These are phyloP conservation scores for Dactylellina haptotyla DNA, from an alignment of 2,329 filamentous ascomycete species.

Conservation along the genomic window DNA sequence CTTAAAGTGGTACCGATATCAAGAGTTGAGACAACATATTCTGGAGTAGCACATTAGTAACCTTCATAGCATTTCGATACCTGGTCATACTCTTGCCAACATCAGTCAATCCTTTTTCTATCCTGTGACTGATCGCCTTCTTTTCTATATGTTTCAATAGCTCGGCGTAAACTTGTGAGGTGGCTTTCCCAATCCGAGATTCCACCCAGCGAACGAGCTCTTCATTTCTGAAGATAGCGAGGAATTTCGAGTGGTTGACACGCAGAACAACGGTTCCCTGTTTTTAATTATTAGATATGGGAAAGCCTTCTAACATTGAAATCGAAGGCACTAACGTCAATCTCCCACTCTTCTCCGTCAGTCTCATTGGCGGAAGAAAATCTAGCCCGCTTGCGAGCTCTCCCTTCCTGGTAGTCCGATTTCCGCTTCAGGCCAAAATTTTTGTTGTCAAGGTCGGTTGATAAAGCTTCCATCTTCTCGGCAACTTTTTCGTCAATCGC, in stretches of 20 bases:
- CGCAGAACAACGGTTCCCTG: conserved; percentile 78
- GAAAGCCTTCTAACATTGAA: not conserved
- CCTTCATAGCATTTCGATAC: conserved; percentile 47
- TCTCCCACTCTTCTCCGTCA: conserved; percentile 57
- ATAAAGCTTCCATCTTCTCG: conserved; percentile 67
- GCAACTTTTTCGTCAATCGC: conserved; percentile 70
- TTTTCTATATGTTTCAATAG: conserved; percentile 77
- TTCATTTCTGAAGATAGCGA: conserved; percentile 82
- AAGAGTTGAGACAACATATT: conserved; percentile 56
- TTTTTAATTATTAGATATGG: conserved; percentile 12
- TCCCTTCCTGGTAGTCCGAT: conserved; percentile 57
- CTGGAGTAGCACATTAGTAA: conserved; percentile 48
- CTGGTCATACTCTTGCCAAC: conserved; percentile 46
- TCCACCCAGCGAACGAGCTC: conserved; percentile 78
- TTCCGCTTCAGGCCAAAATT: conserved; percentile 60
- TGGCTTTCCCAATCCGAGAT: conserved; percentile 76
- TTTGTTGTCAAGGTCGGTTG: conserved; percentile 64
- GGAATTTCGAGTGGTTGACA: conserved; percentile 85
- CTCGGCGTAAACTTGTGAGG: conserved; percentile 79
- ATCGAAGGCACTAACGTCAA: conserved; percentile 53
- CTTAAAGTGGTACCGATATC: conserved; percentile 56
- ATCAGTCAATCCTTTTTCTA: conserved; percentile 28
- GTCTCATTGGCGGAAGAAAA: conserved; percentile 7
- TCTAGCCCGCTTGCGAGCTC: conserved; percentile 54
- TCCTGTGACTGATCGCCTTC: conserved; percentile 67